Evolutionary conservation across 768 basidiomycete species (phyloP).

Genomic region (Trametes gibbosa): DNA sequence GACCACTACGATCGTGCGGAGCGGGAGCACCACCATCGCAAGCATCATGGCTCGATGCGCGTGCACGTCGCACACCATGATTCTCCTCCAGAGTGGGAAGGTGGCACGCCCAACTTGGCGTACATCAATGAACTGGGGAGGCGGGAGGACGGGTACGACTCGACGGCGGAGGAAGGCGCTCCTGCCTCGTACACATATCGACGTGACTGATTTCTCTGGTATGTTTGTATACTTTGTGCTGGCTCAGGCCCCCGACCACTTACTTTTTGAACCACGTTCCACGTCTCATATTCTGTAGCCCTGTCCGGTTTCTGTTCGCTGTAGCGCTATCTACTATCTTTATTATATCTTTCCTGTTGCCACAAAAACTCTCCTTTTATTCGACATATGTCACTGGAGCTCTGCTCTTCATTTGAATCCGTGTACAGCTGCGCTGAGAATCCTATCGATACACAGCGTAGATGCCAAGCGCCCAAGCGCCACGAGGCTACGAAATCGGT

Average conservation of each 20-base stretch:
- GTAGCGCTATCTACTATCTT: too few species aligned
- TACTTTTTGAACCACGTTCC: too few species aligned
- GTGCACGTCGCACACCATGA: conserved; percentile 11
- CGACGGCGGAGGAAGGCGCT: not conserved
- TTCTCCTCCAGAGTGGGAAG: not conserved
- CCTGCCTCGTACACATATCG: not conserved
- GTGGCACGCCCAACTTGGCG: not conserved
- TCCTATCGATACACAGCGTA: too few species aligned
- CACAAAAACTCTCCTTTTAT: too few species aligned
- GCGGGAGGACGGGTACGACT: conserved; percentile 12
- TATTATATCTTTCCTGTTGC: too few species aligned
- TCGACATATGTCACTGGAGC: too few species aligned
- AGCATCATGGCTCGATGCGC: conserved; percentile 1
- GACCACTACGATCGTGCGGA: not conserved
- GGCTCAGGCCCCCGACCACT: too few species aligned
- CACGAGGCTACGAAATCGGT: not conserved
- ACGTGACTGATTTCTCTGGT: not conserved
- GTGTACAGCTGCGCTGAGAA: too few species aligned
- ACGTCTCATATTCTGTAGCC: too few species aligned
- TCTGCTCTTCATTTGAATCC: not conserved
- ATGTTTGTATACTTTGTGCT: not conserved
- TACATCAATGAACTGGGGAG: conserved; percentile 13
- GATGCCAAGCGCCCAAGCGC: too few species aligned
- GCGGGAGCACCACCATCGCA: not conserved
- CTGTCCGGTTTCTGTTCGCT: too few species aligned